Base-by-base conservation (phyloP, 2,329 filamentous ascomycete species). In the Cordyceps pruinosa region DNA sequence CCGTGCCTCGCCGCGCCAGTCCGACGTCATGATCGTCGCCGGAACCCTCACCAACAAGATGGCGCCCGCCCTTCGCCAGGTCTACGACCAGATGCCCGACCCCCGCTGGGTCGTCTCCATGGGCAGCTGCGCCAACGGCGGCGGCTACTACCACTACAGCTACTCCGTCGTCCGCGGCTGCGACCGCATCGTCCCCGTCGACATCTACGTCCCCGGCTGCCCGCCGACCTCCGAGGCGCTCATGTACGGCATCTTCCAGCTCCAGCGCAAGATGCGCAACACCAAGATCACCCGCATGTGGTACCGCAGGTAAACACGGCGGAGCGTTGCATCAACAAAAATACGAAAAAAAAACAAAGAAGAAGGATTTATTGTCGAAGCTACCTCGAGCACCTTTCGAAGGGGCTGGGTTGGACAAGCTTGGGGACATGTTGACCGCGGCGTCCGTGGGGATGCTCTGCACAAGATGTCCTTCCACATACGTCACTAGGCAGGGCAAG, bases 21-120 rank as follows among this genome's bases (percentile, higher is more conserved):
- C 89, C 60, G 90, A 96, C 72, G 87, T 95, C 63, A 94, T 96
- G 90, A 94, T 96, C 66, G 90, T 96, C 23, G 90, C 91, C 26
- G 91, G 91, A 59, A 96, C 91, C 30, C 82, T 96, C 61, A 95
- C 90, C 65, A 96, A 96, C 80, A 96, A 96, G 79, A 96, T 96
- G 91, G 90, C 90, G 1, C 90, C 91, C 2, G 91, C 91, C 34
- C 77, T 96, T 68, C 82, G 91, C 72, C 89, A 94, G 75, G 87
- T 95, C 61, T 96, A 96, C 76, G 91, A 96, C 73, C 91, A 96
- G 78, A 96, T 96, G 90, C 90, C 90, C 30, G 90, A 96, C 32
- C 90, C 90, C 19, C 82, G 88, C 68, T 96, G 90, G 90, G 90
- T 93, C 65, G 72, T 84, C 66, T 89, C 85, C 65, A 93, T 93